Base-by-base conservation (phyloP, 345 rosid species). In the Dipteronia dyeriana region DNA sequence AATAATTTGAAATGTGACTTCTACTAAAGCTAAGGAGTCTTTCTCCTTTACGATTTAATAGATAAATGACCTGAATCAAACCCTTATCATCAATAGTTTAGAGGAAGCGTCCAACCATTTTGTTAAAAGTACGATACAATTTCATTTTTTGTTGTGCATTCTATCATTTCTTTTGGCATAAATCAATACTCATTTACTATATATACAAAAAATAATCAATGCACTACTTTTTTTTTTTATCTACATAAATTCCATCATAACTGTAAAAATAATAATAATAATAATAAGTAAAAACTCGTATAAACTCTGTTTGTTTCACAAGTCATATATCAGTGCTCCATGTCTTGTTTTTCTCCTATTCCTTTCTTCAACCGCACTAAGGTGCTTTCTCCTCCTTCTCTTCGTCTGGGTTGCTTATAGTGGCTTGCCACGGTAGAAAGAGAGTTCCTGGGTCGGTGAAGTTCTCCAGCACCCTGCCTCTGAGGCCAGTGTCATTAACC, bases 401-500 rank as follows among this genome's bases (percentile, higher is more conserved):
- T 51, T 63, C 47, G 57, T 25, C 62, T 64, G 70, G 56, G 66
- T 49, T 13, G 34, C 19, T 22, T 39, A 34, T 3, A 25, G 75
- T 83, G 31, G 75, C 85, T 61, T 89, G 86, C 98, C 97, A 95
- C 0, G 91, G 87, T 65, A 95, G 79, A 19, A 79, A 79, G 14
- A 66, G 78, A 16, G 87, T 88, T 43, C 45, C 7, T 3, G 78
- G 86, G 56, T 90, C 54, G 2, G 47, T 75, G 23, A 86, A 90
- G 10, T 22, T 81, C 12, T 73, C 73, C 81, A 91, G 61, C 20
- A 90, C 92, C 76, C 59, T 76, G 61, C 91, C 89, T 81, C 86
- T 93, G 11, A 95, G 87, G 49, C 92, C 93, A 0, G 88, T 86
- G 71, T 93, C 98, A 5, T 25, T 74, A 7, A 95, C 88, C 78